Evolutionary conservation across 2,329 filamentous ascomycete genomes (phyloP).

Genomic region (Penicillium sp.): DNA sequence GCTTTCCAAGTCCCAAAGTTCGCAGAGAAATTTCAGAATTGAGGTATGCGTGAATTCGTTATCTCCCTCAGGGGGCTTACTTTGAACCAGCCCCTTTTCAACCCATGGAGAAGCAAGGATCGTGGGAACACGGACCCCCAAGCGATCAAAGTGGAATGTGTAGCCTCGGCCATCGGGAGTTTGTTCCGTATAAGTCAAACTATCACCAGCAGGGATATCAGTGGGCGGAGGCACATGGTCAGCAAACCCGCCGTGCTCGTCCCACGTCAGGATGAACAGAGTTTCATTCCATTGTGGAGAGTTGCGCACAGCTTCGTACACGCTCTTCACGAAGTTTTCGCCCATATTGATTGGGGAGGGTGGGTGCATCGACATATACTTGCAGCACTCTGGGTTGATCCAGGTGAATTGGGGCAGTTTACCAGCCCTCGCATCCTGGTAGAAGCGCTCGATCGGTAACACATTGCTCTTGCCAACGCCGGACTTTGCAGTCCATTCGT

Average conservation of each 20-base stretch:
- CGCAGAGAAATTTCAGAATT: constrained; percentile 43
- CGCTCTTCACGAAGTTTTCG: constrained; percentile 46
- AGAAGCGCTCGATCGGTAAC: constrained; percentile 44
- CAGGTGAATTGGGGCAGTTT: constrained; percentile 47
- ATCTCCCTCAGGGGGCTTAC: constrained; percentile 34
- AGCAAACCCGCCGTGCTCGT: constrained; percentile 50
- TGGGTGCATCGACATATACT: constrained; percentile 50
- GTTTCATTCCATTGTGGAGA: constrained; percentile 50
- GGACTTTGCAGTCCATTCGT: constrained; percentile 25
- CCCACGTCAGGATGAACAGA: constrained; percentile 49
- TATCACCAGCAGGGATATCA: constrained; percentile 39
- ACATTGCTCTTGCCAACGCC: constrained; percentile 28
- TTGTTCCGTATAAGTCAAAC: constrained; percentile 34
- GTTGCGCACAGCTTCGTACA: constrained; percentile 46
- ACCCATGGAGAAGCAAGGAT: constrained; percentile 43
- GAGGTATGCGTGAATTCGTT: constrained; percentile 48
- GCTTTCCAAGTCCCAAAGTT: constrained; percentile 44
- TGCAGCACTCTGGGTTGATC: constrained; percentile 53
- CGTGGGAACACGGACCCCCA: constrained; percentile 33
- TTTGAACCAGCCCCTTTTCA: constrained; percentile 41
- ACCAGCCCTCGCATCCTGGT: constrained; percentile 45
- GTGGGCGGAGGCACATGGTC: constrained; percentile 48
- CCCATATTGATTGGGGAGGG: constrained; percentile 46
- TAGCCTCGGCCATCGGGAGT: constrained; percentile 27
- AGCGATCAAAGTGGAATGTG: constrained; percentile 32